Evolutionary conservation across 2,329 filamentous ascomycete species (phyloP).

Genomic region (Teratosphaeria epicoccoides): DNA sequence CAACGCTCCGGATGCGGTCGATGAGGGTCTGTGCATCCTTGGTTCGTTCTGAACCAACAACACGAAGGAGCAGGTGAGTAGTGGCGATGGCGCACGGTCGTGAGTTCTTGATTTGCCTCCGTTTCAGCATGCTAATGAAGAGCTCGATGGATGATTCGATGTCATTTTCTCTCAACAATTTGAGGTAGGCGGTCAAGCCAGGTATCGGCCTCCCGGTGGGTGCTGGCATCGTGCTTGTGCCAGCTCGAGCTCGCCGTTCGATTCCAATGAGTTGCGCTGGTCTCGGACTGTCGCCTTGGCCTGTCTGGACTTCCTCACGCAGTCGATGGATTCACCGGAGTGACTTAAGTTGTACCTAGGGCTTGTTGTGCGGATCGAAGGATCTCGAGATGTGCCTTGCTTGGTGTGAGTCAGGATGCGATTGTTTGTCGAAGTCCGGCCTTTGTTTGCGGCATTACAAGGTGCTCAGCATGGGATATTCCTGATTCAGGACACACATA

Average conservation of each 20-base stretch:
- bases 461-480: too few relatives aligned
- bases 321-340: neutral
- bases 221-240: slow-evolving; percentile 42
- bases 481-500: too few relatives aligned
- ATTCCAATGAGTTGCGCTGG: too few relatives aligned
- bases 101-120: slow-evolving; percentile 78
- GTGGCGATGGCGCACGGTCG: slow-evolving; percentile 86
- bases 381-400: neutral
- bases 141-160: slow-evolving; percentile 76
- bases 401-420: neutral
- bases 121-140: slow-evolving; percentile 75
- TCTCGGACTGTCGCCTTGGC: too few relatives aligned
- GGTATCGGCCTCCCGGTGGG: slow-evolving; percentile 53
- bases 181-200: slow-evolving; percentile 66
- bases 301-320: neutral
- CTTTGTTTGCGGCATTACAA: too few relatives aligned
- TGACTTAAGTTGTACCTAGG: neutral
- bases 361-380: too few relatives aligned
- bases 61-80: slow-evolving; percentile 73
- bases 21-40: slow-evolving; percentile 69
- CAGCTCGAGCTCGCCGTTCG: neutral
- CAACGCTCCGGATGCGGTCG: slow-evolving; percentile 66
- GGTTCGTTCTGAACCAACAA: slow-evolving; percentile 73
- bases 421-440: neutral
- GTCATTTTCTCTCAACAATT: slow-evolving; percentile 62